Base-by-base conservation (phyloP, 192 early-diverging fungal genomes). In the Jimgerdemannia flammicorona region DNA sequence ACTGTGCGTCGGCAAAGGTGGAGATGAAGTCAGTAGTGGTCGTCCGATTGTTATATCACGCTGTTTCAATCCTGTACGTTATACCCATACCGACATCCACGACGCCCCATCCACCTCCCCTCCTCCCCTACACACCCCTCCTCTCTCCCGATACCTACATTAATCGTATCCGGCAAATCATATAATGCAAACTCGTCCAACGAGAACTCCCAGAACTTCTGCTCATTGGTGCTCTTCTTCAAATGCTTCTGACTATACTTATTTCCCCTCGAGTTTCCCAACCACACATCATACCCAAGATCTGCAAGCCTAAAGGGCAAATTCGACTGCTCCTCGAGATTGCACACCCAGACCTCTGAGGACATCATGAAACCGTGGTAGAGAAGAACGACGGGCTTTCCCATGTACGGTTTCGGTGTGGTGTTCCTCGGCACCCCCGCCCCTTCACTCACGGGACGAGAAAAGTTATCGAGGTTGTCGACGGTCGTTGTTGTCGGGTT, bases 311-410 rank as follows among this genome's bases (percentile, higher is more conserved):
- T 80, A 75, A 95, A 94, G 7, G 96, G 91, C 71, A 99, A 75
- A 43, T 92, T 91, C 19, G 86, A 85, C 65, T 90, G 80, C 73
- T 91, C 90, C 75, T 93, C 91, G 1, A 94, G 88, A 70, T 91
- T 90, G 77, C 94, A 95, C 44, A 98, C 90, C 92, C 95, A 99
- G 39, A 95, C 90, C 68, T 98, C 96, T 0, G 95, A 95, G 76
- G 86, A 95, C 89, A 98, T 96, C 81, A 97, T 84, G 76, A 99
- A 95, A 2, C 95, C 97, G 79, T 99, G 97, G 89, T 96, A 97
- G 7, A 99, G 85, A 42, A 99, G 79, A 14, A 99, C 96, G 2
- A 96, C 94, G 0, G 96, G 97, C n/a, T 85, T 91, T 49, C 71
- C 77, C 9, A 74, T 71, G 8, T 85, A 78, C 9, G 64, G 6